These are phyloP conservation scores for Biancaea sappan DNA, from an alignment of 306 rosid species.

Conservation along the genomic window DNA sequence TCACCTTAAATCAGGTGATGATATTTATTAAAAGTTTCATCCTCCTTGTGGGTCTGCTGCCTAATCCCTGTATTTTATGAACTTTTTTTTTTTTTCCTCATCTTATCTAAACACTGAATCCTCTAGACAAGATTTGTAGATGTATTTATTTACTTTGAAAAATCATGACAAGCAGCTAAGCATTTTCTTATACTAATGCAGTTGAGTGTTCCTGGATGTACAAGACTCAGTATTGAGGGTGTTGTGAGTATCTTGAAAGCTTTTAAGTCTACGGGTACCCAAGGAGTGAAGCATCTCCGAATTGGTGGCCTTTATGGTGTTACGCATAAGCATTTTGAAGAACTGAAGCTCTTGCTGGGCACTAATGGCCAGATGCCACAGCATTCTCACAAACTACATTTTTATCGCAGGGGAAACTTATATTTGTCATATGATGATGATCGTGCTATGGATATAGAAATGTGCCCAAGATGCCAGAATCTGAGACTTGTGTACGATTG, in stretches of 20 bases:
- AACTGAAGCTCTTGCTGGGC: slow-evolving; percentile 64
- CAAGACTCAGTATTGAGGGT: slow-evolving; percentile 81
- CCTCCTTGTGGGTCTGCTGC: not conserved
- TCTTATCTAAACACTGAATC: not conserved
- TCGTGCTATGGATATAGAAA: slow-evolving; percentile 71
- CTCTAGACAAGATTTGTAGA: not conserved
- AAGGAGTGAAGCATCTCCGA: slow-evolving; percentile 69
- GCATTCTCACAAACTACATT: slow-evolving; percentile 62
- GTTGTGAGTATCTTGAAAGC: slow-evolving; percentile 61
- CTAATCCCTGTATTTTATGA: not conserved
- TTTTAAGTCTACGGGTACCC: slow-evolving; percentile 54
- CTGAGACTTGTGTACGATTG: slow-evolving; percentile 89
- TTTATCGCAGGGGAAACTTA: slow-evolving; percentile 56
- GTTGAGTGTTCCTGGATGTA: slow-evolving; percentile 90
- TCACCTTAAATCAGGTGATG: not conserved
- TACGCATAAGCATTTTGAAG: slow-evolving; percentile 65
- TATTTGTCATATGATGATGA: slow-evolving; percentile 78
- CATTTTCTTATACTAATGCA: slow-evolving; percentile 43
- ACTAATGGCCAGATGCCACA: slow-evolving; percentile 46
- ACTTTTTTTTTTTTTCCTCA: slow-evolving; percentile 2
- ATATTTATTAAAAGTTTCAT: slow-evolving; percentile 13
- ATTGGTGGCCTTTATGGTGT: slow-evolving; percentile 82
- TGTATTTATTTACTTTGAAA: not conserved
- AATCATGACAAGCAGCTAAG: slow-evolving; percentile 17
- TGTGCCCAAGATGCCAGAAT: slow-evolving; percentile 80